Evolutionary conservation across 2,329 filamentous ascomycete genomes (phyloP).

Genomic region (Colletotrichum lentis): DNA sequence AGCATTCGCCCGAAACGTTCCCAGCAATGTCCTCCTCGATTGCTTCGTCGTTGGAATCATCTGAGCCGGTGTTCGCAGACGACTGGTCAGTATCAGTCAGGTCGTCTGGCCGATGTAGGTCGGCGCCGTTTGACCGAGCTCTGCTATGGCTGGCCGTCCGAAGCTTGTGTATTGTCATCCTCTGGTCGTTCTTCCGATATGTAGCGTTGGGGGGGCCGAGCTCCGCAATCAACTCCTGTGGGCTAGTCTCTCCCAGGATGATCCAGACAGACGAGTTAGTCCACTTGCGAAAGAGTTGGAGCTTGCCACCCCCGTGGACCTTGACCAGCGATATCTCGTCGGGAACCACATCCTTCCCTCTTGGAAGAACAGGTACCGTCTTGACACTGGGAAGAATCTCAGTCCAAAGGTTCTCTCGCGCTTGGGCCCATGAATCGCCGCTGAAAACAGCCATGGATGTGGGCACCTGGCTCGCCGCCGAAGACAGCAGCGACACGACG

Average conservation of each 20-base stretch:
- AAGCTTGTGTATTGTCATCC: slow-evolving; percentile 83
- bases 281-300: slow-evolving; percentile 80
- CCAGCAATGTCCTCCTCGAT: slow-evolving; percentile 64
- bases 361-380: slow-evolving; percentile 71
- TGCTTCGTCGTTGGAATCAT: slow-evolving; percentile 68
- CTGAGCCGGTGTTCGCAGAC: slow-evolving; percentile 74
- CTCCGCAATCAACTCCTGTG: slow-evolving; percentile 89
- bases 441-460: slow-evolving; percentile 90
- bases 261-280: slow-evolving; percentile 74
- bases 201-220: slow-evolving; percentile 93
- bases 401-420: slow-evolving; percentile 78
- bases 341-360: slow-evolving; percentile 80
- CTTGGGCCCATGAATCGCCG: slow-evolving; percentile 89
- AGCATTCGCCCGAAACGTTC: slow-evolving; percentile 75
- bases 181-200: slow-evolving; percentile 88
- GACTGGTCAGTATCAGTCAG: slow-evolving; percentile 78
- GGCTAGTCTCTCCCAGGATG: slow-evolving; percentile 82
- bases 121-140: slow-evolving; percentile 55
- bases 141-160: slow-evolving; percentile 62
- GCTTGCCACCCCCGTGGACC: slow-evolving; percentile 77
- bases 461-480: slow-evolving; percentile 79
- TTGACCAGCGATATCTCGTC: slow-evolving; percentile 86
- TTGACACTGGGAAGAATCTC: slow-evolving; percentile 77
- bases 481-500: slow-evolving; percentile 80
- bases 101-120: slow-evolving; percentile 61